Conservation (phyloP, 2,329 filamentous ascomycete genomes). For the Trematosphaeria pertusa region DNA sequence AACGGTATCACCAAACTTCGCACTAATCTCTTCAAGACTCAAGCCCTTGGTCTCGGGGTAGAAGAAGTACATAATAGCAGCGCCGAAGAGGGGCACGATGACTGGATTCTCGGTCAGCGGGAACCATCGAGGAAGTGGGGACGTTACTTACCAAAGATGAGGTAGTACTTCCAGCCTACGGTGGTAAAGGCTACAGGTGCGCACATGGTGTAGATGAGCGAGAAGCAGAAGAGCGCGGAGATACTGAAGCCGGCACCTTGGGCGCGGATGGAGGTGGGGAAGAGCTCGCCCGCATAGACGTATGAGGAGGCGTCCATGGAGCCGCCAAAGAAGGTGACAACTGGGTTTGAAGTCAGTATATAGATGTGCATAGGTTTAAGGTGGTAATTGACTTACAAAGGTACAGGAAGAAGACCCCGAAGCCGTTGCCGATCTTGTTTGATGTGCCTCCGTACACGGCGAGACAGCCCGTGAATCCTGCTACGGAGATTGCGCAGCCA, state of each 20-base stretch:
- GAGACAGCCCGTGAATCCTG: conserved; percentile 5
- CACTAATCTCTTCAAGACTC: neutral
- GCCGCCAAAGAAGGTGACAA: no score
- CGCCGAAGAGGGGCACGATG: neutral
- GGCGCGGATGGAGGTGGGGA: no score
- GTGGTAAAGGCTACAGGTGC: neutral
- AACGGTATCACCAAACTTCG: neutral
- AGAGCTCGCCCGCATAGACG: no score
- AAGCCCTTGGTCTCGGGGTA: neutral
- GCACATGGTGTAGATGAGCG: neutral
- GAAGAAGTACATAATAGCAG: neutral
- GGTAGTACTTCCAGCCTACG: neutral
- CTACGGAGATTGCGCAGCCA: conserved; percentile 5
- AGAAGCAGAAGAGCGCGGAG: neutral
- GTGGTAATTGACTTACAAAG: conserved; percentile 3
- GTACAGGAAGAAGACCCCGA: conserved; percentile 10
- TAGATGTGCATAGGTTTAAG: no score
- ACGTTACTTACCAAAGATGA: neutral
- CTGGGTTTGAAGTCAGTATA: no score
- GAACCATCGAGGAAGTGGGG: neutral
- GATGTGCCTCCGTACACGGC: conserved; percentile 5
- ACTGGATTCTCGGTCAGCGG: neutral
- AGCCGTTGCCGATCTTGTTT: conserved; percentile 9
- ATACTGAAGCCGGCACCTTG: no score
- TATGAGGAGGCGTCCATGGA: no score